These are phyloP conservation scores for Allium cepa DNA, from an alignment of 106 monocot genomes.

Conservation along the genomic window DNA sequence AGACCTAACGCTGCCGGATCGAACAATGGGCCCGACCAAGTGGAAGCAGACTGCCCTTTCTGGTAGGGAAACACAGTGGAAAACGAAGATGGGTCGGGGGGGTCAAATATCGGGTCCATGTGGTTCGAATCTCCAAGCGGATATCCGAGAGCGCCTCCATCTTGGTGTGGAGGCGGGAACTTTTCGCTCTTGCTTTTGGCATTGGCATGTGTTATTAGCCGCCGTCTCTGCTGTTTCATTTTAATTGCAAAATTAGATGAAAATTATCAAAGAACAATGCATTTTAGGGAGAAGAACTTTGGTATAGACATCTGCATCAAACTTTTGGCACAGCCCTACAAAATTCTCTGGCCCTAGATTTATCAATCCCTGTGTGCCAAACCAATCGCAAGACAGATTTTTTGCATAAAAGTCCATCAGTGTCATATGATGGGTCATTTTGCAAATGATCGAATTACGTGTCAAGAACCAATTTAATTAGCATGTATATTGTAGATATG, in stretches of 20 bases:
- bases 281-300: no score
- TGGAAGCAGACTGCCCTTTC: slow-evolving; percentile 34
- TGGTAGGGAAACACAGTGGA: slow-evolving; percentile 39
- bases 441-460: no score
- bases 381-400: not conserved
- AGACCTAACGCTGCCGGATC: slow-evolving; percentile 21
- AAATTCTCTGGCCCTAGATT: no score
- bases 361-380: no score
- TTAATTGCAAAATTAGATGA: no score
- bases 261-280: not conserved
- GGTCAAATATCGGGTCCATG: slow-evolving; percentile 38
- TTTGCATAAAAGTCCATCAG: no score
- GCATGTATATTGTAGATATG: no score
- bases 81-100: slow-evolving; percentile 38
- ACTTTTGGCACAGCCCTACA: no score
- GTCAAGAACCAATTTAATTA: no score
- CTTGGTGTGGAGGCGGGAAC: slow-evolving; percentile 81
- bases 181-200: slow-evolving; percentile 87
- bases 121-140: slow-evolving; percentile 47
- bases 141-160: slow-evolving; percentile 64
- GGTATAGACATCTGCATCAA: no score
- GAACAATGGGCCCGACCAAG: slow-evolving; percentile 61
- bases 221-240: slow-evolving; percentile 34
- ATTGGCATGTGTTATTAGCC: slow-evolving; percentile 53
- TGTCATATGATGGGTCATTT: no score